Evolutionary conservation across 495 filamentous ascomycete species (phyloP).

Genomic region (Paragyromitra xinjiangensis): DNA sequence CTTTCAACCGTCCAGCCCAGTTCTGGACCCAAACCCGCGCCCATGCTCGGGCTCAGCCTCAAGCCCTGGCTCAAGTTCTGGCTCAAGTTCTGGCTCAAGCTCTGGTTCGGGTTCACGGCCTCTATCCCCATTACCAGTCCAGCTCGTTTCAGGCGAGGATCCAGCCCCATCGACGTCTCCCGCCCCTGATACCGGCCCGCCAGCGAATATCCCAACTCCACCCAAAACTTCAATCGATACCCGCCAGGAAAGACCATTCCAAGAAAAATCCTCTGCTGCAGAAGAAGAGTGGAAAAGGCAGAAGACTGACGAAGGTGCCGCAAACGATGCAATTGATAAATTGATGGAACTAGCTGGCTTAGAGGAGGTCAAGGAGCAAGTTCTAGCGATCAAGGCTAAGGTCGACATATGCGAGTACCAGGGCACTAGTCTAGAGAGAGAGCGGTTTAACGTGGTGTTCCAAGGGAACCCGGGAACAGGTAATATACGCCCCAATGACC

Average conservation of each 20-base stretch:
- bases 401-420: slow-evolving; percentile 72
- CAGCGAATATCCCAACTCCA: background rate
- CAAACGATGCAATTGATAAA: slow-evolving; percentile 68
- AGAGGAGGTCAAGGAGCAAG: slow-evolving; percentile 72
- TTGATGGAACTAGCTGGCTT: slow-evolving; percentile 78
- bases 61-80: background rate
- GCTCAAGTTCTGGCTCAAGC: background rate
- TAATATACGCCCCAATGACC: slow-evolving; percentile 52
- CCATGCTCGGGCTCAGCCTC: background rate
- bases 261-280: slow-evolving; percentile 55
- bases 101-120: background rate
- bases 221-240: background rate
- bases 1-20: background rate
- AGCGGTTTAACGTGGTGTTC: slow-evolving; percentile 71
- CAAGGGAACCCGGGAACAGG: slow-evolving; percentile 85
- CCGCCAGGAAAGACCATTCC: slow-evolving; percentile 14
- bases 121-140: background rate
- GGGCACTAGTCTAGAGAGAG: slow-evolving; percentile 64
- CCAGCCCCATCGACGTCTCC: background rate
- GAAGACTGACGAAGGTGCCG: slow-evolving; percentile 64
- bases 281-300: slow-evolving; percentile 69
- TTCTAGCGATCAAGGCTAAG: slow-evolving; percentile 72
- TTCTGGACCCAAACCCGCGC: background rate
- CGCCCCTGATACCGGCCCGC: background rate
- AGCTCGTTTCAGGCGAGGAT: background rate